Base-by-base conservation (phyloP, 2,329 filamentous ascomycete genomes). In the Gnomoniopsis sp. region DNA sequence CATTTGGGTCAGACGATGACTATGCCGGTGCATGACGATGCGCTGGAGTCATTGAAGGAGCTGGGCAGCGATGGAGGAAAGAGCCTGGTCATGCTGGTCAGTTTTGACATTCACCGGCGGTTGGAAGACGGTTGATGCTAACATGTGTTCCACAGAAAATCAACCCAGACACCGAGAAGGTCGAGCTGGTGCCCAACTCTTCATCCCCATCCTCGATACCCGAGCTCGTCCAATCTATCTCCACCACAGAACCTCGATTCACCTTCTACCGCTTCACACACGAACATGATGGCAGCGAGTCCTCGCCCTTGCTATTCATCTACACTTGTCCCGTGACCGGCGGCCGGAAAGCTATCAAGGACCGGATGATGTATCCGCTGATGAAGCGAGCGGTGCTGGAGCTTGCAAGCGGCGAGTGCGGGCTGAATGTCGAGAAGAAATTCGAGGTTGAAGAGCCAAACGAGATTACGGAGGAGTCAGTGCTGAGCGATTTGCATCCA, bases 281-380 rank as follows among this genome's bases (percentile, higher is more conserved):
- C 68, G 80, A 81, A 46, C 74, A 85, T 62, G 74, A 77, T 34
- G 84, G 84, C 22, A 63, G 69, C 49, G 74, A 81, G 60, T 75
- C 78, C 54, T 81, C 78, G 57, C 84, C 87, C 2, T 77, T 93
- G 50, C 78, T 93, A 6, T 95, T 95, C 76, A 86, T 95, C 70
- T 93, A 92, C 75, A 93, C 90, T 6, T 92, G 89, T 71, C 91
- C 91, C 0, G 77, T 82, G 8, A 80, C 87, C 4, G 75, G 83
- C 0, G 82, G 78, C 30, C 85, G 81, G 54, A 90, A 87, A 74
- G 77, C 83, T 54, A 89, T 95, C 76, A 93, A 91, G 76, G 88
- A 89, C 74, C 82, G 90, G 63, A 96, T 96, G 91, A 74, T 95
- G 68, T 95, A 95, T 71, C 89, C 90, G 36, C 76, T 87, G 26